phyloP scores from a whole-genome alignment of 23 red algal genomes.

The Pyropia haitanensis region DNA sequence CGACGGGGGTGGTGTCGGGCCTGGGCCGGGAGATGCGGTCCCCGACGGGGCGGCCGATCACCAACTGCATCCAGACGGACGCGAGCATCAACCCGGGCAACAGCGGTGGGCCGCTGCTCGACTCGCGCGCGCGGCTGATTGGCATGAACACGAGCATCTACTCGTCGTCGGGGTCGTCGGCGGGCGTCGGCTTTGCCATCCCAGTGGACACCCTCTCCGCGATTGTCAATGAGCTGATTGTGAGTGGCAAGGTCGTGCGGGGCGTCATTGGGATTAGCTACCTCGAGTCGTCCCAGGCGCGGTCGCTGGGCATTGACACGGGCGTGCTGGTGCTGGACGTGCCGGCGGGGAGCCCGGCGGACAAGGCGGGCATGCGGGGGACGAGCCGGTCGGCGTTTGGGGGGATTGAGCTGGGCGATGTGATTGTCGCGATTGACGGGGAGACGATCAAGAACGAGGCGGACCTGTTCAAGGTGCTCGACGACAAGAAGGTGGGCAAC shows the following conservation, averaged over 20 bases:
- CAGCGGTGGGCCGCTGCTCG: constrained; percentile 84
- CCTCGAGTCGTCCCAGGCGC: constrained; percentile 83
- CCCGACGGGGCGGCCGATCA: constrained; percentile 86
- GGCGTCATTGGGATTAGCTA: constrained; percentile 97
- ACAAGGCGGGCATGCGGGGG: constrained; percentile 76
- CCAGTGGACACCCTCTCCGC: constrained; percentile 87
- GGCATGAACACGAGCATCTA: constrained; percentile 98
- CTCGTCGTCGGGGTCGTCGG: constrained; percentile 65
- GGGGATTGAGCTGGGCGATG: constrained; percentile 66
- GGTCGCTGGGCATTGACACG: constrained; percentile 68
- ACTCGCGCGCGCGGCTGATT: constrained; percentile 74
- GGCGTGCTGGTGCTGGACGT: constrained; percentile 92
- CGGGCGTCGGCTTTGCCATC: constrained; percentile 96
- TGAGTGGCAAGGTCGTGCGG: constrained; percentile 79
- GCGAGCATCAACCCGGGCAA: constrained; percentile 95
- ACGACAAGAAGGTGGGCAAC: constrained; percentile 86
- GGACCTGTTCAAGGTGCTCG: constrained; percentile 87
- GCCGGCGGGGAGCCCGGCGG: constrained; percentile 47
- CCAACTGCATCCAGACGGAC: constrained; percentile 96
- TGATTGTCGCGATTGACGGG: constrained; percentile 82
- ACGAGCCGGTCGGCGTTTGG: constrained; percentile 69
- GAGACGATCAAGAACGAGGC: constrained; percentile 62
- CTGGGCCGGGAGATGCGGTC: constrained; percentile 91
- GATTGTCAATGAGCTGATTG: constrained; percentile 82
- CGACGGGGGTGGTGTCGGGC: constrained; percentile 82